Conservation (phyloP, 805 yeast species). For the Myxozyma melibiosi region DNA sequence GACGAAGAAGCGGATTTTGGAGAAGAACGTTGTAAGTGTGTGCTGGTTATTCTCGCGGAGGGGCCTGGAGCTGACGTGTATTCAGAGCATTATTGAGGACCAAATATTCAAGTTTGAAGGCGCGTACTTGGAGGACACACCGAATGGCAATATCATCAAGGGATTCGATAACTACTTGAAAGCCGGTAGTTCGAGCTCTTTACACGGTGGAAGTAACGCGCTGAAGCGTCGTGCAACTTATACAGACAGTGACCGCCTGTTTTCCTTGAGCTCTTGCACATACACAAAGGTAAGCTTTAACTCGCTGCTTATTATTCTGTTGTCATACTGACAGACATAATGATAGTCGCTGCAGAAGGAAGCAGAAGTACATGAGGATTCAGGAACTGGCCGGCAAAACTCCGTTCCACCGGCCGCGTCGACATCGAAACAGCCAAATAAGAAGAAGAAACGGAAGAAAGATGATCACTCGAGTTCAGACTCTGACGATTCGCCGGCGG, state of each 20-base stretch:
- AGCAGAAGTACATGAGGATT: constrained; percentile 7
- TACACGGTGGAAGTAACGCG: constrained; percentile 1
- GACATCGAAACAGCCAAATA: constrained; percentile 7
- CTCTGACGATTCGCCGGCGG: constrained; percentile 1
- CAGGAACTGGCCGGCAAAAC: neutral
- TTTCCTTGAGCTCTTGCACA: constrained; percentile 35
- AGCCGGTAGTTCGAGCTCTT: constrained; percentile 34
- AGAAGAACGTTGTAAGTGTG: constrained; percentile 47
- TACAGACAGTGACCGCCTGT: constrained; percentile 31
- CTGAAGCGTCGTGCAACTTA: constrained; percentile 16
- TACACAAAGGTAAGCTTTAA: constrained; percentile 22
- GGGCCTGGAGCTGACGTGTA: neutral
- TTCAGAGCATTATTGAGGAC: constrained; percentile 68
- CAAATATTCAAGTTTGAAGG: constrained; percentile 77
- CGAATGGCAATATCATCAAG: constrained; percentile 77
- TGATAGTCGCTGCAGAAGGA: constrained; percentile 27
- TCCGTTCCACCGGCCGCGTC: constrained; percentile 1
- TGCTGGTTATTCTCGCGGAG: neutral
- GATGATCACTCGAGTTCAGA: constrained; percentile 29
- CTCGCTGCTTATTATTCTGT: neutral
- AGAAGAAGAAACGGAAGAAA: constrained; percentile 30
- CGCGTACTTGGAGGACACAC: constrained; percentile 70
- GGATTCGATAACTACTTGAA: constrained; percentile 86
- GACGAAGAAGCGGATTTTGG: constrained; percentile 62
- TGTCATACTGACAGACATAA: neutral